Percentiles rank a stretch among this genome's conserved stretches.
These are phyloP conservation scores for Kazachstania viticola DNA, from an alignment of 805 yeast species.

Conservation along the genomic window DNA sequence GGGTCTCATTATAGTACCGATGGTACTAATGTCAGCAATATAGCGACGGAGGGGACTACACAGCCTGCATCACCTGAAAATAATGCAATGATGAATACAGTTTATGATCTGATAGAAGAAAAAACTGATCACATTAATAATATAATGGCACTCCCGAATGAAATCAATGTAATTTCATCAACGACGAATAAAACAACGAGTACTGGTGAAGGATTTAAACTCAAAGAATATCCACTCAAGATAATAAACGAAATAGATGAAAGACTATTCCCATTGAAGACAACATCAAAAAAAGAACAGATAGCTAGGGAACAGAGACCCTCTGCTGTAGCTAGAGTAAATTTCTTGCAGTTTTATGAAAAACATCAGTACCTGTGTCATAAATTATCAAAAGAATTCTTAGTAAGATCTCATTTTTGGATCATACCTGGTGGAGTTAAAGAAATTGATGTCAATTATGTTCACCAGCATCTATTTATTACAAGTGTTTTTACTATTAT, in stretches of 20 bases:
- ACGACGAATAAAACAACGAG: neutral
- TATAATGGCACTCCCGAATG: neutral
- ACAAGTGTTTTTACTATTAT: constrained; percentile 41
- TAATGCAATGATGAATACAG: neutral
- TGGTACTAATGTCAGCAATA: neutral
- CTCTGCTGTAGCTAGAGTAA: constrained; percentile 30
- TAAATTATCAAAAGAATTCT: constrained; percentile 35
- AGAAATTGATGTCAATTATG: constrained; percentile 35
- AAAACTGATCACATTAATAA: too few species aligned
- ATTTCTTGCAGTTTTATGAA: constrained; percentile 36
- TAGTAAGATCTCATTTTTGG: constrained; percentile 47
- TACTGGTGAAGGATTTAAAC: constrained; percentile 6
- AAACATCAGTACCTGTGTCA: constrained; percentile 34
- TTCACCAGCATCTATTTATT: constrained; percentile 40
- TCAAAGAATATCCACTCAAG: constrained; percentile 29
- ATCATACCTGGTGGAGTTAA: constrained; percentile 52
- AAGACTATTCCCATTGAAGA: constrained; percentile 27
- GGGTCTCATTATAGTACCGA: too few species aligned
- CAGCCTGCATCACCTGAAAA: neutral
- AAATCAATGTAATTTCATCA: neutral
- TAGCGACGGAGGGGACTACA: neutral
- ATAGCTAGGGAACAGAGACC: constrained; percentile 26
- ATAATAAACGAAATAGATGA: constrained; percentile 30
- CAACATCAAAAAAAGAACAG: constrained; percentile 18
- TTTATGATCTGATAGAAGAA: too few species aligned